These are phyloP conservation scores for Phaffia tasmanica DNA, from an alignment of 768 basidiomycete species.

Conservation along the genomic window DNA sequence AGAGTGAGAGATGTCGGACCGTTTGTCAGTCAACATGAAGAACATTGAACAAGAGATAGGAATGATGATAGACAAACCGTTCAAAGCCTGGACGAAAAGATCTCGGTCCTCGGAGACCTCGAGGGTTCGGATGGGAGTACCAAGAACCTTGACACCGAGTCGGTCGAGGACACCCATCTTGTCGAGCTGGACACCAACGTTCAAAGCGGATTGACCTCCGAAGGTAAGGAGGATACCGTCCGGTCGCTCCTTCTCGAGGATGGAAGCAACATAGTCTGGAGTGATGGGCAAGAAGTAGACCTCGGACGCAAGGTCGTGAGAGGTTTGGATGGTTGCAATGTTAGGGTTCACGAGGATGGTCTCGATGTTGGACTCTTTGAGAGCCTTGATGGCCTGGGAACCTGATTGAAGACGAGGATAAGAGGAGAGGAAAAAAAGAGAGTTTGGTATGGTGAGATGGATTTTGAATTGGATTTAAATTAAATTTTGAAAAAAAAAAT, in stretches of 20 bases:
- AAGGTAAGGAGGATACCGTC: constrained; percentile 96
- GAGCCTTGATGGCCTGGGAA: constrained; percentile 94
- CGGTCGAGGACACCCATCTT: constrained; percentile 92
- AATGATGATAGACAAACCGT: constrained; percentile 49
- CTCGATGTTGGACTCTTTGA: constrained; percentile 86
- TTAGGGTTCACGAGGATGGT: constrained; percentile 97
- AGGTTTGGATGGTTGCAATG: constrained; percentile 98
- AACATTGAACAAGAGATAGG: neutral
- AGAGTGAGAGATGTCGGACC: neutral
- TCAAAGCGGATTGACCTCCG: constrained; percentile 93
- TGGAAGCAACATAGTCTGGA: constrained; percentile 93
- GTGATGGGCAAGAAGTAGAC: constrained; percentile 97
- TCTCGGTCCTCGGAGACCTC: constrained; percentile 96
- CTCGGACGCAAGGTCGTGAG: constrained; percentile 88
- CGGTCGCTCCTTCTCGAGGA: constrained; percentile 94
- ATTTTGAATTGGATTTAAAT: neutral
- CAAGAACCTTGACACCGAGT: constrained; percentile 82
- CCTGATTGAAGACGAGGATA: constrained; percentile 37
- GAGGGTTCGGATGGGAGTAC: constrained; percentile 85
- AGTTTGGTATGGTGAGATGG: neutral
- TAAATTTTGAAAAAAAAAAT: too few relatives aligned
- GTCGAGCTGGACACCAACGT: constrained; percentile 93
- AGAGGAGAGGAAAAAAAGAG: neutral
- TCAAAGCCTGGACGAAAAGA: constrained; percentile 88
- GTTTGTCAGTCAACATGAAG: neutral